phyloP scores from a whole-genome alignment of 169 alveolate species.

The Perkinsus chesapeaki region DNA sequence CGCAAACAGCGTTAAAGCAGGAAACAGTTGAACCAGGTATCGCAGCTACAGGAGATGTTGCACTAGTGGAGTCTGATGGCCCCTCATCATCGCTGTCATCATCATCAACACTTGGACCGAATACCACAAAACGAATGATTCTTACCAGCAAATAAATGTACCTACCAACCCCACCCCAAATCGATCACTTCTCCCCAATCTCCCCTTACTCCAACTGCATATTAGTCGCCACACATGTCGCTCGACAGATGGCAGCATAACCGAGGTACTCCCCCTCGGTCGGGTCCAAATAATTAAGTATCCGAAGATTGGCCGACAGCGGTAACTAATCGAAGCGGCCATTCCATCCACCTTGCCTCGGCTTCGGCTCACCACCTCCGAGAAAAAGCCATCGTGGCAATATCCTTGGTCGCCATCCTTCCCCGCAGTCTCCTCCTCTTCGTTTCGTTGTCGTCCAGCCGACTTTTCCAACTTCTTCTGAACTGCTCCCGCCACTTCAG shows the following conservation, averaged over 20 bases:
- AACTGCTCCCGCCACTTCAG: neutral
- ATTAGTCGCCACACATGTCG: neutral
- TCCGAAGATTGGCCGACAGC: neutral
- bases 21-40: neutral
- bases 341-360: neutral
- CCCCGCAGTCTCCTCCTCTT: neutral
- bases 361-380: neutral
- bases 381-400: neutral
- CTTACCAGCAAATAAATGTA: neutral
- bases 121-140: neutral
- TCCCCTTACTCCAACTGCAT: neutral
- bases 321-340: neutral
- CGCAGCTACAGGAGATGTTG: neutral
- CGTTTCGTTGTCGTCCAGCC: neutral
- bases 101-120: neutral
- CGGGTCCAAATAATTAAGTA: neutral
- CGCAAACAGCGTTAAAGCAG: neutral
- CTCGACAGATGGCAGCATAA: neutral
- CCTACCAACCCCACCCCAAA: too few relatives aligned
- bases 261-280: neutral
- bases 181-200: too few relatives aligned
- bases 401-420: neutral
- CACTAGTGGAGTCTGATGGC: neutral
- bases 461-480: neutral
- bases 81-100: neutral